Conservation (phyloP, 148 eudicot species). For the Linanthus parryae region DNA sequence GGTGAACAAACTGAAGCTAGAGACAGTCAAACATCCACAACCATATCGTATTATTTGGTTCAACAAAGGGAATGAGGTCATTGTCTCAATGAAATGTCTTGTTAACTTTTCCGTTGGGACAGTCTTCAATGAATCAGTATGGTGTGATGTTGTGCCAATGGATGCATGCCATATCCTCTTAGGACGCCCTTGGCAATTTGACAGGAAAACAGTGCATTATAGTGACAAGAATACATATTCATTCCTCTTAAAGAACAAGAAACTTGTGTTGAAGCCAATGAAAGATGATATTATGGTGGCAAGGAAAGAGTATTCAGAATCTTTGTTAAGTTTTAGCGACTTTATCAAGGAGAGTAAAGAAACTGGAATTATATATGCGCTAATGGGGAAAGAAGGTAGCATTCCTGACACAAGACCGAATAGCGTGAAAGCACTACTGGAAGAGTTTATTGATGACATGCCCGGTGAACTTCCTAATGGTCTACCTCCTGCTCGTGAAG, state of each 20-base stretch:
- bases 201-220: not conserved
- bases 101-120: conserved; percentile 1
- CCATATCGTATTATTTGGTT: conserved; percentile 1
- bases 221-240: not conserved
- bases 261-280: not conserved
- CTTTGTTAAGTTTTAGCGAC: not conserved
- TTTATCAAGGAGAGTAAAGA: not conserved
- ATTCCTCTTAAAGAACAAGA: not conserved
- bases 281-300: not conserved
- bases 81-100: not conserved
- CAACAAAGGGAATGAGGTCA: not conserved
- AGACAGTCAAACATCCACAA: not conserved
- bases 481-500: not conserved
- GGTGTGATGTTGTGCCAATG: not conserved
- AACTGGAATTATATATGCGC: not conserved
- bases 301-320: not conserved
- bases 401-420: not conserved
- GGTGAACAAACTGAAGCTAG: not conserved
- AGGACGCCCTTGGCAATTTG: too few species aligned
- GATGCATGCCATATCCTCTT: too few species aligned
- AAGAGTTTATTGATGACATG: not conserved
- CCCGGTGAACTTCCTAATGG: not conserved
- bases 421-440: not conserved
- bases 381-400: not conserved
- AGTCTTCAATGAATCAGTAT: not conserved